Evolutionary conservation across 139 green algal genomes (phyloP), one percentile per base, ranked within the genome.

Genomic region (Zygnema cylindricum): DNA sequence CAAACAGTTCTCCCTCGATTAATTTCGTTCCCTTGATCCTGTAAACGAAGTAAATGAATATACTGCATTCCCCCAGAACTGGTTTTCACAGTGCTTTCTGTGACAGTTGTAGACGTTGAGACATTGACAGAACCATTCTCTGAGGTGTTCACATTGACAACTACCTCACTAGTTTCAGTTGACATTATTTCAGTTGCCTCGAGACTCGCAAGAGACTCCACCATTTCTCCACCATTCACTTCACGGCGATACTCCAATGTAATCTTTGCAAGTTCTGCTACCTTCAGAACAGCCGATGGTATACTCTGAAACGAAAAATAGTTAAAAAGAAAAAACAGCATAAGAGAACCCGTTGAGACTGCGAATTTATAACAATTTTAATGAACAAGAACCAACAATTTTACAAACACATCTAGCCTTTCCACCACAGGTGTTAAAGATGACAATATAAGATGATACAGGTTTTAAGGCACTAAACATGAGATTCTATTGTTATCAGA

Each of bases 281-380:
- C 40, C n/a, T 90, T 39, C 21, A 89, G 30, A 2, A 89, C 33
- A n/a, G 86, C 36, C 30, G 43, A n/a, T 0, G 86, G 86, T 40
- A 90, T 43, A 22, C 86, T 89, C 92, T 99, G 96, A 84, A n/a
- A n/a, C n/a, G n/a, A n/a, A n/a, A n/a, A n/a, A n/a, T n/a, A n/a
- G n/a, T n/a, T 98, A 86, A 0, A 93, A 90, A 96, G 95, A 98
- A 0, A 89, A 92, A 40, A 98, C 63, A 0, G 69, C 23, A 25
- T n/a, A n/a, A n/a, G n/a, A n/a, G n/a, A n/a, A n/a, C n/a, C n/a
- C n/a, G n/a, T n/a, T n/a, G n/a, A n/a, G n/a, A n/a, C n/a, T n/a
- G n/a, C n/a, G n/a, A n/a, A n/a, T n/a, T n/a, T n/a, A n/a, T n/a
- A n/a, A n/a, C n/a, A n/a, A n/a, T n/a, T n/a, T n/a, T n/a, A n/a